Base-by-base conservation (phyloP, 306 rosid genomes). In the Clitoria ternatea region DNA sequence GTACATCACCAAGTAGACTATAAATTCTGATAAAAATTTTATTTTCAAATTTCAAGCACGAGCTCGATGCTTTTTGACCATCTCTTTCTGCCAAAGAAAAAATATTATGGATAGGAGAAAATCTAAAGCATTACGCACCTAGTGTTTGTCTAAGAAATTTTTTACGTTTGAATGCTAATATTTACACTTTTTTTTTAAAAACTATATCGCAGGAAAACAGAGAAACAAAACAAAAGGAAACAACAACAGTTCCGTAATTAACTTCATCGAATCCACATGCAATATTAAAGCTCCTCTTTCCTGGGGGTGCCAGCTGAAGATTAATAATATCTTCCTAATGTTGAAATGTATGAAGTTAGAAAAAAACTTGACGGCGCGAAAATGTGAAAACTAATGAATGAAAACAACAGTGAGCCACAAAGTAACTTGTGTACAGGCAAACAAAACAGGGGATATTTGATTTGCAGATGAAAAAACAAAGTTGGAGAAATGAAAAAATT, bases 41-140 rank as follows among this genome's bases (percentile, higher is more conserved):
- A 37, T 49, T 45, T 77, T 22, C 72, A 53, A 69, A n/a, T 2
- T n/a, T n/a, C n/a, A n/a, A n/a, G 55, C 81, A 69, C 72, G 81
- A 61, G 72, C 33, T 39, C 1, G 4, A 30, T 27, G 12, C 52
- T 53, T 70, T 57, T 70, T 61, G 66, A 69, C 76, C 53, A 61
- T 69, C 49, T 13, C 44, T 13, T 36, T 69, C n/a, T 15, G 3
- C 29, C 17, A 8, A 18, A 0, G 0, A n/a, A 0, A 40, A 1
- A 52, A 30, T 22, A 12, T 15, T 57, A 44, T 17, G 15, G 43
- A 13, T 20, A 32, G 10, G 39, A 24, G 13, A 56, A 55, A 70
- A 26, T 43, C 19, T 1, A 11, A 71, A 57, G 29, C 67, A 47
- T 20, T 15, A 23, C 61, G 52, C 27, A 32, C 77, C 26, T 30